Percentiles rank a stretch among this genome's conserved stretches.
phyloP scores from a whole-genome alignment of 768 basidiomycete species.

The Boletus barrowsii region DNA sequence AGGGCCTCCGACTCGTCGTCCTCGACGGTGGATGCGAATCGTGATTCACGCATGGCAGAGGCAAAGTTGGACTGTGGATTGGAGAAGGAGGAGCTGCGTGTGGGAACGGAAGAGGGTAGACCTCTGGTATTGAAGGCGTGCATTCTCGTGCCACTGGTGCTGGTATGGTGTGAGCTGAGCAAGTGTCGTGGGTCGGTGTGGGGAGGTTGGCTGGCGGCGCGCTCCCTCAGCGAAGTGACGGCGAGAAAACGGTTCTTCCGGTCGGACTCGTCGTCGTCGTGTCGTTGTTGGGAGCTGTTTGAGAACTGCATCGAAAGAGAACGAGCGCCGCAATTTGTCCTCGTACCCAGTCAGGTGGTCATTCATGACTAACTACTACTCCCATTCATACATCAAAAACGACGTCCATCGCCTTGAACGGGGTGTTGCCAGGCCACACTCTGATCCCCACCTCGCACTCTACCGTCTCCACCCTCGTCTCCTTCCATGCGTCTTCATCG shows the following conservation, averaged over 20 bases:
- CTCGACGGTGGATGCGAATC: constrained; percentile 77
- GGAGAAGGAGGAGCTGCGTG: constrained; percentile 69
- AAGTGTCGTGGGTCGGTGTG: constrained; percentile 18
- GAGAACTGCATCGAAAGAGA: too few species aligned
- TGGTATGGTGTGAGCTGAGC: too few species aligned
- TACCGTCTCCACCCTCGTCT: constrained; percentile 77
- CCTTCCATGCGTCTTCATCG: constrained; percentile 61
- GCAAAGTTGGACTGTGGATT: constrained; percentile 54
- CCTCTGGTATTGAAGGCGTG: constrained; percentile 39
- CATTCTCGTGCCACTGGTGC: constrained; percentile 15
- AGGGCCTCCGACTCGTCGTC: constrained; percentile 72
- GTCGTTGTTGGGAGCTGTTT: too few species aligned
- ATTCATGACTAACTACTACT: background rate
- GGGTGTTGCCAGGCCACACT: constrained; percentile 89
- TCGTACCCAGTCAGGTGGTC: too few species aligned
- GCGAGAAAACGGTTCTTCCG: constrained; percentile 59
- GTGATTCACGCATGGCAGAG: constrained; percentile 61
- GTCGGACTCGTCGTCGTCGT: constrained; percentile 28
- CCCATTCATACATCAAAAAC: constrained; percentile 62
- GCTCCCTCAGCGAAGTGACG: constrained; percentile 6
- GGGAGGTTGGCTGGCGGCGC: constrained; percentile 62
- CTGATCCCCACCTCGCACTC: constrained; percentile 91
- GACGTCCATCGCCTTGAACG: constrained; percentile 74
- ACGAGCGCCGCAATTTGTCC: too few species aligned
- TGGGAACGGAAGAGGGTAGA: constrained; percentile 52